A percentile compares a stretch with the other conserved stretches of the same genome.
Conservation (phyloP, 1,284 basidiomycete species). For the Ceratobasidium sp. region DNA sequence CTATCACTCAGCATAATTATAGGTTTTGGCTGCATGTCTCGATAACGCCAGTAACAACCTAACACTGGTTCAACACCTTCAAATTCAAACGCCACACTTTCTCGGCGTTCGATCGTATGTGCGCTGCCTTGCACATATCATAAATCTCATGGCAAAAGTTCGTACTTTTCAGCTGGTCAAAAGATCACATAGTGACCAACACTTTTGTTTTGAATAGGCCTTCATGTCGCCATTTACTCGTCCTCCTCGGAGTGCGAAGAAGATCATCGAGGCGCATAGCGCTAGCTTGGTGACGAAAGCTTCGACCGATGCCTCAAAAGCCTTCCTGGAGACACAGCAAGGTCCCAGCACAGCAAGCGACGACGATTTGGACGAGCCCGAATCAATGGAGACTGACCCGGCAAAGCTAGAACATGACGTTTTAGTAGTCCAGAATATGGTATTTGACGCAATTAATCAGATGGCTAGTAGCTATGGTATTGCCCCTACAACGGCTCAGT, state of each 20-base stretch:
- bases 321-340: not conserved
- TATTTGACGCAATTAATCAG: constrained; percentile 9
- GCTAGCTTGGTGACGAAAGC: no score
- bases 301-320: not conserved
- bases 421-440: not conserved
- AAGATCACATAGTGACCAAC: not conserved
- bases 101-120: constrained; percentile 46
- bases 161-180: no score
- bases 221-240: not conserved
- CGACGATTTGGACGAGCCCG: not conserved
- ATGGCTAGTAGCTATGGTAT: not conserved
- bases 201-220: not conserved
- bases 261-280: not conserved
- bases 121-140: constrained; percentile 51
- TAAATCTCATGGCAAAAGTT: constrained; percentile 53
- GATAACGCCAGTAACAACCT: constrained; percentile 54
- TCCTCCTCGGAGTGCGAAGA: not conserved
- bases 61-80: constrained; percentile 48
- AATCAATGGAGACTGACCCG: not conserved
- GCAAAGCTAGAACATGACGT: constrained; percentile 8
- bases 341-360: not conserved
- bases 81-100: constrained; percentile 50
- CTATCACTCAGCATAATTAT: no score
- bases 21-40: constrained; percentile 49
- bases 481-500: not conserved